Base-by-base conservation (phyloP, 2,329 filamentous ascomycete genomes). In the Exophiala oligosperma region DNA sequence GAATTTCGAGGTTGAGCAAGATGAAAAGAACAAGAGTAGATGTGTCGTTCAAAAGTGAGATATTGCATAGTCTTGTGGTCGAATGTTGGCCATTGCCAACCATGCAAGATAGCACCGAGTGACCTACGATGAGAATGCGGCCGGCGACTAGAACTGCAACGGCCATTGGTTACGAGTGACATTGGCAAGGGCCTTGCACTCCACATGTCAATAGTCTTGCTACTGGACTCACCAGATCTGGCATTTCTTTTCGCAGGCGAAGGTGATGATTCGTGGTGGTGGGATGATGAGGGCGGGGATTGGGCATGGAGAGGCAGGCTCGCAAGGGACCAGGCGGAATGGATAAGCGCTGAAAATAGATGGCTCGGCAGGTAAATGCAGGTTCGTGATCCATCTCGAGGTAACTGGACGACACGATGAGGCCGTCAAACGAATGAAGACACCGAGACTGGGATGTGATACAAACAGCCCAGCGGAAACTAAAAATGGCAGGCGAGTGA, bases 321-420 rank as follows among this genome's bases (percentile, higher is more conserved):
- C 49, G 7, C 14, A 44, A 24, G 26, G 21, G 8, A 24, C 43
- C n/a, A 21, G 40, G 40, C 40, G 21, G 28, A 54, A 38, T 41
- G 53, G 47, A 46, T 51, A 57, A 50, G 52, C 58, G 58, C 61
- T 28, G 55, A 59, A 63, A 63, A 60, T 56, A 55, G 47, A 52
- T 54, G 24, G 12, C 21, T 43, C 21, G 26, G 24, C 46, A 35
- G 54, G 28, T 9, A 35, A 35, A 49, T 43, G 40, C 40, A 37
- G 47, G 35, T 49, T 52, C 37, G 28, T 46, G 32, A 8, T 11
- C 9, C 9, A 11, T 35, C 7, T 35, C 32, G 32, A 35, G 32
- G 32, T 17, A 35, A 35, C 32, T 35, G 32, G 32, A 35, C 32
- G 32, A 35, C 32, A 9, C 37, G 47, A 29, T 17, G 38, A 44